Conservation (phyloP, 2,329 filamentous ascomycete genomes). For the Claviceps quebecensis region DNA sequence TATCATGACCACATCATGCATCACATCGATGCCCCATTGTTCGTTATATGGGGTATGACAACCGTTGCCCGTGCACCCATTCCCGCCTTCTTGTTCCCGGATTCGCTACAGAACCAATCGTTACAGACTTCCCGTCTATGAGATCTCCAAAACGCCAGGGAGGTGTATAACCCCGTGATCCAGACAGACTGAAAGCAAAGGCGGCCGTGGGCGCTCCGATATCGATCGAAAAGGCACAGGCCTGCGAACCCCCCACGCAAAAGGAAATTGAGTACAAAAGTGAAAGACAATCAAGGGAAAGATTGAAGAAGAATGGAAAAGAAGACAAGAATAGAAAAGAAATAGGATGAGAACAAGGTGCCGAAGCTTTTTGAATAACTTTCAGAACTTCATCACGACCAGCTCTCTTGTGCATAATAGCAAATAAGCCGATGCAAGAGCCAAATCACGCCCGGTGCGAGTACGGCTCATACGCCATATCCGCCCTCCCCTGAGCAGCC, state of each 20-base stretch:
- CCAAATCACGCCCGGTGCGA: constrained; percentile 38
- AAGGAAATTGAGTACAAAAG: neutral
- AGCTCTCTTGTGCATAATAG: no score
- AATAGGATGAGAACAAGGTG: no score
- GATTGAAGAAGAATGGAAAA: neutral
- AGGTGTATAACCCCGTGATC: neutral
- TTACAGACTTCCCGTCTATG: neutral
- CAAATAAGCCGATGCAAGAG: neutral
- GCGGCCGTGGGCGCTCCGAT: neutral
- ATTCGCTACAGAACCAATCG: neutral
- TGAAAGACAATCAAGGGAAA: neutral
- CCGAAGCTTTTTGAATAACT: no score
- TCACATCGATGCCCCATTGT: constrained; percentile 4
- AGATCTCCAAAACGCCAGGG: neutral
- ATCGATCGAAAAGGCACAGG: neutral
- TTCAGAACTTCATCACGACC: no score
- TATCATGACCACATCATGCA: constrained; percentile 2
- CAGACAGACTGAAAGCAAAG: neutral
- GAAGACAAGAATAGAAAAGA: neutral
- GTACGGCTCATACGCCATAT: constrained; percentile 51
- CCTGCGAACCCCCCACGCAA: neutral
- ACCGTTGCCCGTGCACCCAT: neutral
- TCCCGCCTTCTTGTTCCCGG: neutral
- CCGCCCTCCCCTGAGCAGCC: constrained; percentile 28
- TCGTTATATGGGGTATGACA: neutral